phyloP scores from a whole-genome alignment of 441 rosid species.

The Arabidopsis hybrid region DNA sequence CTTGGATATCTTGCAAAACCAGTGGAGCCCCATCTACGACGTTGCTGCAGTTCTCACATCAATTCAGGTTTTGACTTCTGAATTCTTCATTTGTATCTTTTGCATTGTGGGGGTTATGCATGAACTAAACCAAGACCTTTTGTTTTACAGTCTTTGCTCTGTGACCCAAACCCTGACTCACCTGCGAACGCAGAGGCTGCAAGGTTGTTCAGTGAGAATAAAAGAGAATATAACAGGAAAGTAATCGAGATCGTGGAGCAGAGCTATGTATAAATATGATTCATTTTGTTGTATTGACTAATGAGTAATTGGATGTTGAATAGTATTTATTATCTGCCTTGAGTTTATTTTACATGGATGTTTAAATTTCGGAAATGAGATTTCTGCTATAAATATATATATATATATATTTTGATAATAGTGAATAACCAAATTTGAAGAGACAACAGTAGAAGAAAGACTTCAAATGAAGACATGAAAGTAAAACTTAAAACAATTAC shows the following conservation, averaged over 20 bases:
- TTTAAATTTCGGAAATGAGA: too few species aligned
- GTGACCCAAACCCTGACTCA: conserved; percentile 43
- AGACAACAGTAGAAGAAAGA: background rate
- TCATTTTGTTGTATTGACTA: conserved; percentile 11
- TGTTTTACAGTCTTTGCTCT: conserved; percentile 31
- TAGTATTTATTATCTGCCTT: background rate
- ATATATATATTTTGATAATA: background rate
- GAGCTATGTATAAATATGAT: conserved; percentile 36
- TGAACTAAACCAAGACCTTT: conserved; percentile 8
- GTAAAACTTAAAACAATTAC: conserved; percentile 29
- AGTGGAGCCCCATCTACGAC: conserved; percentile 76
- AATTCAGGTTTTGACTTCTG: conserved; percentile 54
- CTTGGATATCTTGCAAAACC: conserved; percentile 73
- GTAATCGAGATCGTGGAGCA: conserved; percentile 44
- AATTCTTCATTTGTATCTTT: background rate
- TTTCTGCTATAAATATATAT: too few species aligned
- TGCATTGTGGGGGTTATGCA: conserved; percentile 12
- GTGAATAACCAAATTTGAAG: background rate
- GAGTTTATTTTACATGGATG: too few species aligned
- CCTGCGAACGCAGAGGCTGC: conserved; percentile 47
- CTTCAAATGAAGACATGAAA: background rate
- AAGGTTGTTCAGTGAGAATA: conserved; percentile 43
- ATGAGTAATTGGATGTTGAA: background rate
- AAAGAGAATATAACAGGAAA: conserved; percentile 44
- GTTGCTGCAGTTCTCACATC: conserved; percentile 73